Conservation (phyloP, 2,329 filamentous ascomycete genomes). For the Pseudogymnoascus sp. region DNA sequence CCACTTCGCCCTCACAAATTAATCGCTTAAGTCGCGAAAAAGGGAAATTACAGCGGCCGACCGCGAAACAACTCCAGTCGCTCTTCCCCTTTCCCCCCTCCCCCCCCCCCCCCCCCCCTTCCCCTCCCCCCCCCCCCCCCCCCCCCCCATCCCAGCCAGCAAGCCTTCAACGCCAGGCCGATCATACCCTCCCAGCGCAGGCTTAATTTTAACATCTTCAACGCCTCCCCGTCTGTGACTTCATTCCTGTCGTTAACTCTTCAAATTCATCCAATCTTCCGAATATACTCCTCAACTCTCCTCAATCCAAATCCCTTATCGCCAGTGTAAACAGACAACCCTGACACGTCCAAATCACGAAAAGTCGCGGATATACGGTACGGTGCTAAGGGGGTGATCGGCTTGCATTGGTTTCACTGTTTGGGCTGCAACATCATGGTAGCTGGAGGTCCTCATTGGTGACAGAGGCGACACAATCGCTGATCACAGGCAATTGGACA, state of each 20-base stretch:
- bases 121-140: neutral
- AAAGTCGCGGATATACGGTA: neutral
- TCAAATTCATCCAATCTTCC: neutral
- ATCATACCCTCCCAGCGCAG: neutral
- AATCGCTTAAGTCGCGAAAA: conserved; percentile 22
- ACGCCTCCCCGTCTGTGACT: neutral
- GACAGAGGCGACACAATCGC: conserved; percentile 25
- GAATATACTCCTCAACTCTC: neutral
- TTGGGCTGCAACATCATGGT: conserved; percentile 33
- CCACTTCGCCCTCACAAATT: conserved; percentile 19
- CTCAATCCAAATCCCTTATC: neutral
- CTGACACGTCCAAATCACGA: neutral
- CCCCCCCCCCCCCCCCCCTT: neutral
- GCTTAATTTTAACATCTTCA: conserved; percentile 8
- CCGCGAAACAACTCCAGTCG: conserved; percentile 7
- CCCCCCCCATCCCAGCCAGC: neutral
- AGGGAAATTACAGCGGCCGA: conserved; percentile 22
- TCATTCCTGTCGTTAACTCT: neutral
- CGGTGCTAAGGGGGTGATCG: neutral
- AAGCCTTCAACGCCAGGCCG: conserved; percentile 8
- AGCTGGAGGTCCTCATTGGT: conserved; percentile 33
- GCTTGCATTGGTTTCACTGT: conserved; percentile 7
- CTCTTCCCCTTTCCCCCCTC: conserved; percentile 9
- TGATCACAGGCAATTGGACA: conserved; percentile 10
- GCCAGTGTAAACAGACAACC: neutral